These are phyloP conservation scores for Wickerhamomyces sp. DNA, from an alignment of 1,139 yeast species.

Conservation along the genomic window DNA sequence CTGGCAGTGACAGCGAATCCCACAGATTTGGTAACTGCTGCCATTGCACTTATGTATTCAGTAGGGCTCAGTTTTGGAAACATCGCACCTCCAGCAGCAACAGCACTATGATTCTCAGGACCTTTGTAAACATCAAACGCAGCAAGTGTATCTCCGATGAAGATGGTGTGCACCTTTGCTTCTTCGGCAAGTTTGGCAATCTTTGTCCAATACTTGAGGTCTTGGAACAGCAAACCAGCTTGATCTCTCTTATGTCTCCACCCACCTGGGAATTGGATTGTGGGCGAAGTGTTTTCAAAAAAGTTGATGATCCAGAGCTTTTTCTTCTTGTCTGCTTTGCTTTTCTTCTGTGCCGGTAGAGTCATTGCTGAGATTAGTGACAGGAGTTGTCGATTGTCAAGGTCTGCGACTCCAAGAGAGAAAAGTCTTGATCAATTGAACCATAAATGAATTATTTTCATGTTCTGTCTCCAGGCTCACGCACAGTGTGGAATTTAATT, in stretches of 20 bases:
- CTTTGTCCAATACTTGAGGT: conserved; percentile 39
- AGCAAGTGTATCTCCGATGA: conserved; percentile 12
- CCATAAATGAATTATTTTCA: too few species aligned
- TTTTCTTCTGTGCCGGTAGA: not conserved
- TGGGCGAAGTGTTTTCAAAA: not conserved
- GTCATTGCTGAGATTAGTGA: not conserved
- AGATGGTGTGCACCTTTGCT: conserved; percentile 40
- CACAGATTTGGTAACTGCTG: conserved; percentile 33
- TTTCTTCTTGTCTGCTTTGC: not conserved
- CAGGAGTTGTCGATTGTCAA: too few species aligned
- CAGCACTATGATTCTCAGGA: conserved; percentile 30
- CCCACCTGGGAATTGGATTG: not conserved
- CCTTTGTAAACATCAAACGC: not conserved
- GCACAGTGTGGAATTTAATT: too few species aligned
- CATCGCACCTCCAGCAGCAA: conserved; percentile 34
- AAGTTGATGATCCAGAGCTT: not conserved
- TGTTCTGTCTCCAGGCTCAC: too few species aligned
- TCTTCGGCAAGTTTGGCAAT: conserved; percentile 37
- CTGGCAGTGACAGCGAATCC: conserved; percentile 30
- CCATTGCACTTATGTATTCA: conserved; percentile 33
- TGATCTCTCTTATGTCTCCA: not conserved
- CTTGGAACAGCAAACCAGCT: not conserved
- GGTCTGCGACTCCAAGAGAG: too few species aligned
- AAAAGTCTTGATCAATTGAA: too few species aligned
- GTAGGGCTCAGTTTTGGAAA: conserved; percentile 36